phyloP scores from a whole-genome alignment of 768 basidiomycete species.

The Auricularia heimuer region DNA sequence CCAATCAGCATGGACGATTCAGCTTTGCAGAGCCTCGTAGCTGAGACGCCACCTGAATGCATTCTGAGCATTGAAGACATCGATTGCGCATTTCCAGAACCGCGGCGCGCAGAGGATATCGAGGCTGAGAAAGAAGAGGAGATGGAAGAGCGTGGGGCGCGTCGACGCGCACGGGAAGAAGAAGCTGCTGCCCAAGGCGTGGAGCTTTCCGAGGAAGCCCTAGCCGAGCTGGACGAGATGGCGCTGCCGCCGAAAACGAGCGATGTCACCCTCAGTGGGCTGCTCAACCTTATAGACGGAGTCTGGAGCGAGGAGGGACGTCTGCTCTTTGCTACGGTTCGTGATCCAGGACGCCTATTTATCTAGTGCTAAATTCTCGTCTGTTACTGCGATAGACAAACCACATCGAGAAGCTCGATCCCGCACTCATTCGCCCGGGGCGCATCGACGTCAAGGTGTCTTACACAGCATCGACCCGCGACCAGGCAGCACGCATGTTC shows the following conservation, averaged over 20 bases:
- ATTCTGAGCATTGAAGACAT: constrained; percentile 54
- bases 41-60: constrained; percentile 39
- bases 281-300: constrained; percentile 52
- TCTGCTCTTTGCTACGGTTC: constrained; percentile 49
- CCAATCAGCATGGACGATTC: constrained; percentile 37
- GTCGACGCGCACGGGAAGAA: background rate
- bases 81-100: constrained; percentile 42
- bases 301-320: constrained; percentile 54
- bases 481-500: constrained; percentile 41
- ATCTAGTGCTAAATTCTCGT: background rate
- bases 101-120: constrained; percentile 30
- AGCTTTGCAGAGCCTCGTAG: constrained; percentile 35
- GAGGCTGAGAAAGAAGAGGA: constrained; percentile 13
- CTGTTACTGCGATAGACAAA: constrained; percentile 32
- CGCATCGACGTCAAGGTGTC: constrained; percentile 45
- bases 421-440: constrained; percentile 47
- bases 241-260: background rate
- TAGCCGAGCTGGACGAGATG: constrained; percentile 15
- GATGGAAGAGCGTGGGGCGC: constrained; percentile 9
- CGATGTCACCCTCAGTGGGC: constrained; percentile 41
- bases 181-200: constrained; percentile 7
- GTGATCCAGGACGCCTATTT: constrained; percentile 8
- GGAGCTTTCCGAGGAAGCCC: constrained; percentile 5
- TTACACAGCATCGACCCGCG: constrained; percentile 38
- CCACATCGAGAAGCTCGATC: constrained; percentile 44